Evolutionary conservation across 2,329 filamentous ascomycete species (phyloP), one percentile per base, ranked within the genome.

Genomic region (Colletotrichum costaricense): DNA sequence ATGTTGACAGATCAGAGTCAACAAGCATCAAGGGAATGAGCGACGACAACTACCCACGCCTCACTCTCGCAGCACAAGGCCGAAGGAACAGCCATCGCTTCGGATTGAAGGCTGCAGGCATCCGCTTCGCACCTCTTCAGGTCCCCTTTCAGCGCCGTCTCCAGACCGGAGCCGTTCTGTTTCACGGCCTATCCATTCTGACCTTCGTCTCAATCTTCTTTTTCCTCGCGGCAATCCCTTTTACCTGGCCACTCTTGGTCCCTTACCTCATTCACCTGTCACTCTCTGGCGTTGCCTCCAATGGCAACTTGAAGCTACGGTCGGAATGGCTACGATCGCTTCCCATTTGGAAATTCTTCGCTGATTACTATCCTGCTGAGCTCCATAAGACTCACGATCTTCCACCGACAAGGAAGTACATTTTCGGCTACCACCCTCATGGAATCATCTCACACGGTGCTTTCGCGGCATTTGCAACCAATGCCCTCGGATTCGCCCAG

Each of bases 391-490:
- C 94, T 4, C 89, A 93, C 76, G 88, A 93, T 69, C 89, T 99
- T 7, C 90, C 93, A 26, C 89, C 95, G 0, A 95, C 93, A 1
- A 89, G 95, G 75, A 98, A 97, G 83, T 99, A 98, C 84, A 95
- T 99, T 75, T 95, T 99, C 78, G 96, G 96, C 57, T 98, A 98
- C 82, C 97, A 98, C 79, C 97, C 97, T 0, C 97, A 99, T 80
- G 96, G 97, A 28, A 98, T 99, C 82, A 98, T 99, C 79, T 97
- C 94, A 5, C 95, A 98, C 78, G 97, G 96, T n/a, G 96, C 95
- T 0, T 98, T 96, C 85, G 94, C 92, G 5, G 94, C 95, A 5
- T 98, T 98, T 79, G 94, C 89, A 4, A 98, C 96, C 0, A 95
- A 98, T 78, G 95, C 95, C 0, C 88, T 98, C 0, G 95, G 95